Conservation (phyloP, 768 basidiomycete genomes). For the Multifurca ochricompacta region DNA sequence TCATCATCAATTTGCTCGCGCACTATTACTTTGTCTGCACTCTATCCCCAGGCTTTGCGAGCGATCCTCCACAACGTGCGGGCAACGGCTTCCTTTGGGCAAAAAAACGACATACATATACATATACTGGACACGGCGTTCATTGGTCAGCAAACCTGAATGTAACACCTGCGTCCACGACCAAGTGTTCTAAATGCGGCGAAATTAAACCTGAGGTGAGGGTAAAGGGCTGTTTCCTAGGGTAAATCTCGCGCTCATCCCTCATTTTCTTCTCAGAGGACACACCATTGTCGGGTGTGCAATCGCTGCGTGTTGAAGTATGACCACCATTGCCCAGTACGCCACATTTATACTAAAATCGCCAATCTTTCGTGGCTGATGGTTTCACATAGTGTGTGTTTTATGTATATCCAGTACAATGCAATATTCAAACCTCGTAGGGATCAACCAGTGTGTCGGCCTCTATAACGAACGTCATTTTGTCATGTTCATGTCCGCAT, state of each 20-base stretch:
- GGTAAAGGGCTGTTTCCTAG: neutral
- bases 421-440: slow-evolving; percentile 32
- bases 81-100: slow-evolving; percentile 54
- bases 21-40: slow-evolving; percentile 88
- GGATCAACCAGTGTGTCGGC: slow-evolving; percentile 98
- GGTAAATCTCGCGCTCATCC: neutral
- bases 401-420: neutral
- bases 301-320: slow-evolving; percentile 85
- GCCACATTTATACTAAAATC: slow-evolving; percentile 28
- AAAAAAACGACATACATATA: slow-evolving; percentile 27
- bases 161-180: slow-evolving; percentile 41
- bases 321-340: slow-evolving; percentile 86
- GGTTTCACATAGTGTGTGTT: slow-evolving; percentile 11
- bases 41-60: slow-evolving; percentile 69
- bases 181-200: slow-evolving; percentile 18
- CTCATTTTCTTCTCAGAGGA: slow-evolving; percentile 43
- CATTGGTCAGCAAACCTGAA: slow-evolving; percentile 43
- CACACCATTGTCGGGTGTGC: slow-evolving; percentile 91
- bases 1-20: slow-evolving; percentile 64
- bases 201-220: slow-evolving; percentile 16
- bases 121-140: slow-evolving; percentile 33
- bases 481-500: slow-evolving; percentile 79
- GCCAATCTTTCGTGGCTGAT: neutral
- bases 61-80: slow-evolving; percentile 41
- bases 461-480: slow-evolving; percentile 95